Base-by-base conservation (phyloP, 208 protist genomes). In the Balamuthia mandrillaris region DNA sequence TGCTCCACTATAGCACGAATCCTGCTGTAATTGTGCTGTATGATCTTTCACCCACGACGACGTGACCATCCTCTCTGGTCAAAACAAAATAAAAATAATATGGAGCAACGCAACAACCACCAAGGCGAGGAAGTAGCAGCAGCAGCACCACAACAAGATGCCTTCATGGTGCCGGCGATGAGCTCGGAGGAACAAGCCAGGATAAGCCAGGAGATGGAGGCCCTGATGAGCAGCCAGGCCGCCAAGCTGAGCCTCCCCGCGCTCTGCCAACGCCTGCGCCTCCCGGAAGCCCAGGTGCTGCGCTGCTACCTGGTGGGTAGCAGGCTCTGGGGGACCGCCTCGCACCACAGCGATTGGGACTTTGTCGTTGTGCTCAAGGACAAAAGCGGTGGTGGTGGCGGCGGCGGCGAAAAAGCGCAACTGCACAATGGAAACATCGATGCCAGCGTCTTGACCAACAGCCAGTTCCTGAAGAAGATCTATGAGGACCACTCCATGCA, bases 341-440 rank as follows among this genome's bases (percentile, higher is more conserved):
- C 49, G 29, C 49, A 39, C 37, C 10, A 65, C 12, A 82, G 74
- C 35, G 74, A 82, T 42, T 82, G 63, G 27, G 74, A 82, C 54
- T 82, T 82, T 33, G 44, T 82, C n/a, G 63, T 82, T 33, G 74
- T 82, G 14, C 74, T 65, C 29, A 18, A 45, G 16, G 33, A 31
- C 66, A 54, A 54, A 21, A 16, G 44, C 3, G n/a, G 16, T 6
- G 29, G 9, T 21, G 51, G 49, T 45, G 35, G 27, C 24, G n/a
- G 37, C 7, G 37, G n/a, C 3, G 51, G 63, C 51, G n/a, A n/a
- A n/a, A n/a, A n/a, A n/a, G 21, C 74, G 9, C 58, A 45, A 14
- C 74, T 82, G 0, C 74, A 82, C 51, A 82, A 82, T 37, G 51
- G 74, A 31, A 52, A 82, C 33, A 61, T 82, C 35, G 74, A 82